phyloP scores from a whole-genome alignment of 2,329 filamentous ascomycete genomes.

The Lasiodiplodia sp. region DNA sequence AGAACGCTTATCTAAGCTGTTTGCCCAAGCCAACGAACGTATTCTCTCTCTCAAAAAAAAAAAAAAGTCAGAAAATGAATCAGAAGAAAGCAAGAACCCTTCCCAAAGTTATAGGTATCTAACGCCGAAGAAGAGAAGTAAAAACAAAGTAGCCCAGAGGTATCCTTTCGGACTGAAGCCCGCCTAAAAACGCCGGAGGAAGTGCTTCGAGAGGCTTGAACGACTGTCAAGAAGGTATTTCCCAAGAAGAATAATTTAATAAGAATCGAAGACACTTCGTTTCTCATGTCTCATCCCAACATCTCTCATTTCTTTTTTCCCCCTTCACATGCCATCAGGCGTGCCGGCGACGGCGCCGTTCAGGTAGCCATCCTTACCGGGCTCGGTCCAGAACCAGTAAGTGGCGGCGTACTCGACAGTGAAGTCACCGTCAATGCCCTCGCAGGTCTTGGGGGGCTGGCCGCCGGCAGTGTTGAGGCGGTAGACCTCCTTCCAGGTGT shows the following conservation, averaged over 20 bases:
- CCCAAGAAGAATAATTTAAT: conserved; percentile 14
- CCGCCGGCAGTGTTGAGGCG: conserved; percentile 86
- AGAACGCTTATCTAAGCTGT: background rate
- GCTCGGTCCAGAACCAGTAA: conserved; percentile 67
- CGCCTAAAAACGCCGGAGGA: conserved; percentile 4
- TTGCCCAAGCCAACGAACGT: conserved; percentile 13
- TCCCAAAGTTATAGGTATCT: conserved; percentile 19
- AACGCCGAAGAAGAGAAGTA: conserved; percentile 5
- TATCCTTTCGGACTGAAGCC: background rate
- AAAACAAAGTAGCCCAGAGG: background rate
- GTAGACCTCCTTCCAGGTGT: conserved; percentile 76
- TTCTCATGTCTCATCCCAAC: conserved; percentile 5
- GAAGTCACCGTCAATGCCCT: conserved; percentile 68
- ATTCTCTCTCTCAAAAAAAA: background rate
- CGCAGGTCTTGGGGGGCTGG: conserved; percentile 74
- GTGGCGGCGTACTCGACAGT: conserved; percentile 81
- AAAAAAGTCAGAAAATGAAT: background rate
- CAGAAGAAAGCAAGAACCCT: background rate
- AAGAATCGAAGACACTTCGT: conserved; percentile 16
- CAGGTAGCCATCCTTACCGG: conserved; percentile 15
- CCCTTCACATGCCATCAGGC: background rate
- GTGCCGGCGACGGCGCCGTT: conserved; percentile 21
- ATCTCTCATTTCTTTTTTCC: background rate
- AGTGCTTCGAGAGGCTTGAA: conserved; percentile 13
- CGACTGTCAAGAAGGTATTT: conserved; percentile 15